Evolutionary conservation across 768 basidiomycete genomes (phyloP).

Genomic region (Leucocoprinus leucothites): DNA sequence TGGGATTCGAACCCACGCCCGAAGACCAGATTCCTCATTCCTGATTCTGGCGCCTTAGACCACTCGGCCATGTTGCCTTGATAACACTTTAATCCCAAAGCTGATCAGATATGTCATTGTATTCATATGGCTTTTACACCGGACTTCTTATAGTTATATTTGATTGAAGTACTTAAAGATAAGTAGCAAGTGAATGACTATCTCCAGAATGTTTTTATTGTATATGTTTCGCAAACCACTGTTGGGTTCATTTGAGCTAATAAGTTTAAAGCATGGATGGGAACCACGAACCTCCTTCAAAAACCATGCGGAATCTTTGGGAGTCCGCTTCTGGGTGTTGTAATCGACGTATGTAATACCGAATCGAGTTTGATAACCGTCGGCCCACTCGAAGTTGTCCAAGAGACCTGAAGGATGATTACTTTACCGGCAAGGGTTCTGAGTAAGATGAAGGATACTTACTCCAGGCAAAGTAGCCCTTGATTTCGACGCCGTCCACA

Average conservation of each 20-base stretch:
- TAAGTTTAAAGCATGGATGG: background rate
- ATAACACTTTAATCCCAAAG: background rate
- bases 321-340: conserved; percentile 56
- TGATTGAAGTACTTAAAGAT: no score
- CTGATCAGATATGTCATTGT: no score
- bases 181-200: no score
- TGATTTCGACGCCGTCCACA: conserved; percentile 56
- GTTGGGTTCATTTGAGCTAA: background rate
- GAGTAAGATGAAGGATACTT: conserved; percentile 18
- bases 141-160: no score
- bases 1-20: conserved; percentile 36
- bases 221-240: conserved; percentile 19
- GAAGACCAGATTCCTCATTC: conserved; percentile 15
- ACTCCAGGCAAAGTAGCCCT: conserved; percentile 70
- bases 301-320: conserved; percentile 58
- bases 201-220: background rate
- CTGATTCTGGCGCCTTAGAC: conserved; percentile 22
- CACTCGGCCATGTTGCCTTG: conserved; percentile 20
- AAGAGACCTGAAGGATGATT: conserved; percentile 42
- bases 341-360: conserved; percentile 71
- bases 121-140: no score
- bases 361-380: conserved; percentile 65
- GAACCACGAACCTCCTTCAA: conserved; percentile 31
- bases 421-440: background rate
- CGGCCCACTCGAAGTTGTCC: conserved; percentile 75